These are phyloP conservation scores for Hypoxylon trugodes DNA, from an alignment of 495 filamentous ascomycete genomes.

Conservation along the genomic window DNA sequence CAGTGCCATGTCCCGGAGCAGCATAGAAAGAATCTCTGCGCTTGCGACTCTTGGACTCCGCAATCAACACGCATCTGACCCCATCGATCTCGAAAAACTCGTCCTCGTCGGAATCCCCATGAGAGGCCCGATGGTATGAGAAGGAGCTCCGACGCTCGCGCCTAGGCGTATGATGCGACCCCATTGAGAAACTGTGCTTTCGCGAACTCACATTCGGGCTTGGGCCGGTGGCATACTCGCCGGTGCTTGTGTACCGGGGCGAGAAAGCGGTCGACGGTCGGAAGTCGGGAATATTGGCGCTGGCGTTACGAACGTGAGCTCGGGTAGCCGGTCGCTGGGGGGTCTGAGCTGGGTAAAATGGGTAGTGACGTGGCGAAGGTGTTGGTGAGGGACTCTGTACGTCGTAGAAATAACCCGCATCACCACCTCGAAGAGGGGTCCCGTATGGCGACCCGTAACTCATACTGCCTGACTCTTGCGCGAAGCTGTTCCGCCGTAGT, in stretches of 20 bases:
- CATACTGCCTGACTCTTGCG: constrained; percentile 50
- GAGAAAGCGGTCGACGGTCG: constrained; percentile 53
- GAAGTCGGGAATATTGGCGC: constrained; percentile 50
- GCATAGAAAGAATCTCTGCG: constrained; percentile 49
- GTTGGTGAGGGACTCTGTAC: constrained; percentile 60
- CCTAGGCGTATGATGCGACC: constrained; percentile 52
- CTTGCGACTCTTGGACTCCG: constrained; percentile 52
- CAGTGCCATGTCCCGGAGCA: constrained; percentile 61
- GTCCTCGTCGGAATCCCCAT: constrained; percentile 70
- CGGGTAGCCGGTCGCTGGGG: constrained; percentile 58
- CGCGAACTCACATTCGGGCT: constrained; percentile 64
- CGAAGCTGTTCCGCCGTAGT: constrained; percentile 39
- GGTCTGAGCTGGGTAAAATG: constrained; percentile 54
- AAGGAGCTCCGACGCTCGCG: constrained; percentile 60
- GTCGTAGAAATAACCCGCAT: constrained; percentile 51
- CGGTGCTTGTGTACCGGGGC: constrained; percentile 62
- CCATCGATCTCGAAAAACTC: constrained; percentile 63
- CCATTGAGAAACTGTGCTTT: constrained; percentile 56
- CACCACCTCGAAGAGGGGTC: constrained; percentile 49
- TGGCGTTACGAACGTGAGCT: constrained; percentile 55
- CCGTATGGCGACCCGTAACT: constrained; percentile 58
- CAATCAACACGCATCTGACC: constrained; percentile 55
- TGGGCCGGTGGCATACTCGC: constrained; percentile 62
- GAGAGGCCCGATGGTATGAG: constrained; percentile 63
- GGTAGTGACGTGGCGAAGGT: constrained; percentile 57